Percentiles rank a stretch among this genome's conserved stretches.
phyloP scores from a whole-genome alignment of 1,284 basidiomycete genomes.

The Tranzscheliella williamsii region DNA sequence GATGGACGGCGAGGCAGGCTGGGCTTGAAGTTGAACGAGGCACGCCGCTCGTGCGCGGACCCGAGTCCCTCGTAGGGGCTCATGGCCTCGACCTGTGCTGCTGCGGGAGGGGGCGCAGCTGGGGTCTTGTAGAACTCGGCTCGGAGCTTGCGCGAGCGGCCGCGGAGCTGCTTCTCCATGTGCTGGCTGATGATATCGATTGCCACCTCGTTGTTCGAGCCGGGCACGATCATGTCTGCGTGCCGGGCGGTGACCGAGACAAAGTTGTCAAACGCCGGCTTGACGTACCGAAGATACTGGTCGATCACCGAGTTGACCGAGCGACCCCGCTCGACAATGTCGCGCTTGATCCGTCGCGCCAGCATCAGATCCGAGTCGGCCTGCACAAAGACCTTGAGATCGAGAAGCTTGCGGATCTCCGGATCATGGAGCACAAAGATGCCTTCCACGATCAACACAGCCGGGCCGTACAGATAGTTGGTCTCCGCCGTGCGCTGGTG shows the following conservation, averaged over 20 bases:
- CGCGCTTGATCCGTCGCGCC: constrained; percentile 83
- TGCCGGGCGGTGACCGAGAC: constrained; percentile 83
- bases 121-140: constrained; percentile 45
- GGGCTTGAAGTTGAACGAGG: background rate
- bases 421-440: constrained; percentile 81
- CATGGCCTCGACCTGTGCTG: constrained; percentile 1
- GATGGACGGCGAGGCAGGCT: background rate
- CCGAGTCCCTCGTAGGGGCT: constrained; percentile 22
- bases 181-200: constrained; percentile 93
- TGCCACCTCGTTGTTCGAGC: constrained; percentile 65
- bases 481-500: constrained; percentile 85
- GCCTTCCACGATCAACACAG: constrained; percentile 93
- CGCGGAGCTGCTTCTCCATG: constrained; percentile 74
- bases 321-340: constrained; percentile 83
- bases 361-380: constrained; percentile 97
- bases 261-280: constrained; percentile 87
- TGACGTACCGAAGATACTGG: constrained; percentile 88
- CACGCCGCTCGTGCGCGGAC: constrained; percentile 15
- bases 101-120: constrained; percentile 7
- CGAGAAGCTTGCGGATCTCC: constrained; percentile 75
- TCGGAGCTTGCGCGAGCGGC: constrained; percentile 30
- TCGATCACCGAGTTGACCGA: constrained; percentile 83
- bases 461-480: constrained; percentile 91
- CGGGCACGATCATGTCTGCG: constrained; percentile 69
- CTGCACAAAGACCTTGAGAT: constrained; percentile 74